Percentiles rank a stretch among this genome's conserved stretches.
phyloP scores from a whole-genome alignment of 2,329 filamentous ascomycete genomes.

The Curvularia verruculosa region DNA sequence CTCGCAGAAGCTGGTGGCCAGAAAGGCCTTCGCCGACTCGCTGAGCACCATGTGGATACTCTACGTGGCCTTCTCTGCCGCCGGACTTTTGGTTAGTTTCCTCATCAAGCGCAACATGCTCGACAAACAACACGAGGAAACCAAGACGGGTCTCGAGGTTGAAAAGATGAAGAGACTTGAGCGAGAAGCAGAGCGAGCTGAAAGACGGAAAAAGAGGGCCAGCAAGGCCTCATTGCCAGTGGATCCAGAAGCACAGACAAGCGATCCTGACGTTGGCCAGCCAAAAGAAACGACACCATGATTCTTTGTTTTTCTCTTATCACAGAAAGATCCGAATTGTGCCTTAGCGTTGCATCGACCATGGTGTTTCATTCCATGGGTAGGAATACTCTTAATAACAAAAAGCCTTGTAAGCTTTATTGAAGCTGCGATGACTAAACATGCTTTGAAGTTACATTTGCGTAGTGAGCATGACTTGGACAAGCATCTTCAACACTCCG shows the following conservation, averaged over 20 bases:
- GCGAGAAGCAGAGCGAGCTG: slow-evolving; percentile 40
- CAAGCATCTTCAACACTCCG: not conserved
- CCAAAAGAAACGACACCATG: slow-evolving; percentile 12
- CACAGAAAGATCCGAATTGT: not conserved
- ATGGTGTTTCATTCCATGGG: not conserved
- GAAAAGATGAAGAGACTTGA: slow-evolving; percentile 49
- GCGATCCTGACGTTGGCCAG: not conserved
- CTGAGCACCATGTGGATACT: slow-evolving; percentile 59
- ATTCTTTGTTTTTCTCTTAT: slow-evolving; percentile 5
- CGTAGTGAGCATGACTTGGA: not conserved
- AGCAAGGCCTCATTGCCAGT: slow-evolving; percentile 26
- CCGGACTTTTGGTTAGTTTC: slow-evolving; percentile 49
- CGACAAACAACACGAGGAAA: slow-evolving; percentile 54
- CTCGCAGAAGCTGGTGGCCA: slow-evolving; percentile 52
- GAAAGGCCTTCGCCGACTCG: slow-evolving; percentile 52
- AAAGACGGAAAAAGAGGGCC: slow-evolving; percentile 37
- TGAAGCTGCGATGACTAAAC: not conserved
- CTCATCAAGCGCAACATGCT: slow-evolving; percentile 53
- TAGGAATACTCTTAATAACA: not conserved
- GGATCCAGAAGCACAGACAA: slow-evolving; percentile 24
- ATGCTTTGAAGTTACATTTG: too few relatives aligned
- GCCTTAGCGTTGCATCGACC: slow-evolving; percentile 11
- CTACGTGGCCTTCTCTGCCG: slow-evolving; percentile 51
- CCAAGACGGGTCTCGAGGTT: slow-evolving; percentile 56
- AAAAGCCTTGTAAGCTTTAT: not conserved